Conservation (phyloP, 306 rosid genomes). For the Cicer judaicum region DNA sequence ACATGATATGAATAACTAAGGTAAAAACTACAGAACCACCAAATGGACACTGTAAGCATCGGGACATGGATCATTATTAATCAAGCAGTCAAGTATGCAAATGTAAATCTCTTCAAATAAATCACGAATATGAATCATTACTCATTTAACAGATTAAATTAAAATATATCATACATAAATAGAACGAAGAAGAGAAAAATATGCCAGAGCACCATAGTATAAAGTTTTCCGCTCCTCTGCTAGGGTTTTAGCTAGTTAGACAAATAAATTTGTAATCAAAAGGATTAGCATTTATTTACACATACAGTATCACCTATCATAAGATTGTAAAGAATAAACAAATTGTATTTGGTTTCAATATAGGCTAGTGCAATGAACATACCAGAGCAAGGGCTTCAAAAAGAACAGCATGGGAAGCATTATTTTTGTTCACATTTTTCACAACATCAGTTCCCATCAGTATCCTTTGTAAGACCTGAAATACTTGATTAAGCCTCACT, state of each 20-base stretch:
- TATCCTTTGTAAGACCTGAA: slow-evolving; percentile 98
- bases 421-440: slow-evolving; percentile 97
- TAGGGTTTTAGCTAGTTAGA: slow-evolving; percentile 22
- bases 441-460: slow-evolving; percentile 99
- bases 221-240: slow-evolving; percentile 9
- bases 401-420: slow-evolving; percentile 99
- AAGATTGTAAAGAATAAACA: slow-evolving; percentile 15
- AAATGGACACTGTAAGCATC: slow-evolving; percentile 34
- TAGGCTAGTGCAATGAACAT: slow-evolving; percentile 44
- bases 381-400: slow-evolving; percentile 99
- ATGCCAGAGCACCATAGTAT: background rate
- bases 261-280: slow-evolving; percentile 15
- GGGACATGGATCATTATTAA: slow-evolving; percentile 3
- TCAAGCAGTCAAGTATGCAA: slow-evolving; percentile 7
- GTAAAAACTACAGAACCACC: slow-evolving; percentile 25
- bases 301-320: slow-evolving; percentile 4
- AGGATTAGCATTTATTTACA: slow-evolving; percentile 26
- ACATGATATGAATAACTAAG: slow-evolving; percentile 5
- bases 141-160: background rate
- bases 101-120: background rate
- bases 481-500: slow-evolving; percentile 45
- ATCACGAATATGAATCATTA: background rate
- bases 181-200: slow-evolving; percentile 19
- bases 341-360: slow-evolving; percentile 18
- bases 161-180: slow-evolving; percentile 8